A percentile compares a stretch with the other conserved stretches of the same genome.
Conservation (phyloP, 2,329 filamentous ascomycete genomes). For the Scytalidium sp. region DNA sequence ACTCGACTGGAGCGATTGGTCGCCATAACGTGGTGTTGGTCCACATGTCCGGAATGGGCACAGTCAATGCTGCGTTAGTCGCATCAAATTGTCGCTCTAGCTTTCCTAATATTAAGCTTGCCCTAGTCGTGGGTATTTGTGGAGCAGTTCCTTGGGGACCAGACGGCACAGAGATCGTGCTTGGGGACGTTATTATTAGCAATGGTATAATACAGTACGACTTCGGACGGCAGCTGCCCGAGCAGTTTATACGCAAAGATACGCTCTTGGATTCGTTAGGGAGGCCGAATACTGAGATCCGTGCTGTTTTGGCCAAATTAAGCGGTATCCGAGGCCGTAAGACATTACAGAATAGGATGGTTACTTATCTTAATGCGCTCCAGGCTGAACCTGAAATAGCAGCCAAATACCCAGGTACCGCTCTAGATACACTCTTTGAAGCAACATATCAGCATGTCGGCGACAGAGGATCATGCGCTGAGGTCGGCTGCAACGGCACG, state of each 20-base stretch:
- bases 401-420: constrained; percentile 1
- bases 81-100: constrained; percentile 25
- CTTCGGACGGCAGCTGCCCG: constrained; percentile 19
- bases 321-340: constrained; percentile 1
- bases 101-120: constrained; percentile 21
- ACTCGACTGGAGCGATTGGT: constrained; percentile 22
- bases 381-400: constrained; percentile 1
- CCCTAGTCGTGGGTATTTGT: constrained; percentile 40
- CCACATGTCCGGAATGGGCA: constrained; percentile 30
- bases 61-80: constrained; percentile 27
- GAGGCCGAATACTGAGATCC: constrained; percentile 7
- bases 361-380: constrained; percentile 4
- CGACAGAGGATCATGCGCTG: neutral
- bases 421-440: constrained; percentile 7
- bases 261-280: constrained; percentile 1
- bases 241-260: constrained; percentile 15
- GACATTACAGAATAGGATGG: constrained; percentile 2
- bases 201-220: constrained; percentile 26
- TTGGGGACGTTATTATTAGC: constrained; percentile 26
- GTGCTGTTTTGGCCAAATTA: constrained; percentile 9
- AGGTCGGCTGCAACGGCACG: neutral
- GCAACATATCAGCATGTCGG: constrained; percentile 7
- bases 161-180: constrained; percentile 17
- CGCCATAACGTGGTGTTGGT: constrained; percentile 32
- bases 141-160: constrained; percentile 16